Conservation (phyloP, 208 protist genomes). For the Zelonia costaricensis region DNA sequence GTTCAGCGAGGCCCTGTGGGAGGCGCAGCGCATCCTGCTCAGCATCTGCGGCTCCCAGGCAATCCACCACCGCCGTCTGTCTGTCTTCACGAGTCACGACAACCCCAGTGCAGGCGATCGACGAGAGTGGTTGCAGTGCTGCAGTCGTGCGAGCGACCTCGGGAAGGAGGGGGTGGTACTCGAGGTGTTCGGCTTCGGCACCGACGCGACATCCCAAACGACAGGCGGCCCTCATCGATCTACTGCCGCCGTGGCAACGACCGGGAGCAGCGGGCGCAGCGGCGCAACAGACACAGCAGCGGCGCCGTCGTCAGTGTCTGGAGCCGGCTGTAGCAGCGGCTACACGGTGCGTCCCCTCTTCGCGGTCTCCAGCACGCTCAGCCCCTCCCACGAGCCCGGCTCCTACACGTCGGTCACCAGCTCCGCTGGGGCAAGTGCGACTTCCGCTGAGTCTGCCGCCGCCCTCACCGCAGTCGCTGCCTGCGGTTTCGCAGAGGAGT, state of each 20-base stretch:
- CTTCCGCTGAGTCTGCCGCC: too few relatives aligned
- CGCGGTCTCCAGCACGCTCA: not conserved
- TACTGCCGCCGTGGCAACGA: too few relatives aligned
- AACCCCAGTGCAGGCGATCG: slow-evolving; percentile 51
- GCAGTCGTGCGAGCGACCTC: slow-evolving; percentile 43
- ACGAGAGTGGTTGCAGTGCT: slow-evolving; percentile 39
- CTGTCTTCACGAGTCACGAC: slow-evolving; percentile 88
- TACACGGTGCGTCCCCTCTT: not conserved
- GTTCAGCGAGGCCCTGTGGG: slow-evolving; percentile 71
- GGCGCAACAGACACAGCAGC: not conserved
- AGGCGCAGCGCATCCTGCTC: slow-evolving; percentile 69
- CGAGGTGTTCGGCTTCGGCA: slow-evolving; percentile 70
- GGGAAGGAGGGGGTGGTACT: slow-evolving; percentile 48
- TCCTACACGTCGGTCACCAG: not conserved
- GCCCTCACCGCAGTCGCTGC: too few relatives aligned
- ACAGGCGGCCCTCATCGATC: too few relatives aligned
- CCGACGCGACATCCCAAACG: too few relatives aligned
- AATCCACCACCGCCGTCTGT: slow-evolving; percentile 61
- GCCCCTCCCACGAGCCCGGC: not conserved
- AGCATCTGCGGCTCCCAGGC: slow-evolving; percentile 10
- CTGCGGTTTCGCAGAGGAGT: not conserved
- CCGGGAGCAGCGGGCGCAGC: too few relatives aligned
- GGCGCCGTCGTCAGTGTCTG: too few relatives aligned
- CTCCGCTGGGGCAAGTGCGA: not conserved
- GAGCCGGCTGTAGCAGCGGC: not conserved